These are phyloP conservation scores for Neoboletus magnificus DNA, from an alignment of 768 basidiomycete genomes.

Conservation along the genomic window DNA sequence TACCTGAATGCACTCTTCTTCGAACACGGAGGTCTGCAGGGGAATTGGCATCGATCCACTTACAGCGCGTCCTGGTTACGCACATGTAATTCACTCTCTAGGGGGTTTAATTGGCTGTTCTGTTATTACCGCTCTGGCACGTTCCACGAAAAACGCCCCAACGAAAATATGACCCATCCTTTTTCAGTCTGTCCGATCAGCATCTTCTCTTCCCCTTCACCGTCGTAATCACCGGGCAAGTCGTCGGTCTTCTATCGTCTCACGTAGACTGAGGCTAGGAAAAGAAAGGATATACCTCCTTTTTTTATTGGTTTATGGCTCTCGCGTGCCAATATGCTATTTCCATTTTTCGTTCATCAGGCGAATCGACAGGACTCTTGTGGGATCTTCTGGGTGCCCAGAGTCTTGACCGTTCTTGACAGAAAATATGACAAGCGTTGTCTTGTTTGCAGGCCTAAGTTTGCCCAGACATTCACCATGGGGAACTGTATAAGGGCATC, in stretches of 20 bases:
- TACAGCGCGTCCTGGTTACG: conserved; percentile 3
- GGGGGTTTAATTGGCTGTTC: background rate
- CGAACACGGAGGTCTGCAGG: conserved; percentile 5
- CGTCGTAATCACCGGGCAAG: background rate
- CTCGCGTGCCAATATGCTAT: background rate
- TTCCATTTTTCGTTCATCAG: background rate
- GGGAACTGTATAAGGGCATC: background rate
- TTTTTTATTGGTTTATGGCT: too few relatives aligned
- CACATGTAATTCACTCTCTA: conserved; percentile 2
- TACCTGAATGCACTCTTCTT: background rate
- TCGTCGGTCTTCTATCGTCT: conserved; percentile 6
- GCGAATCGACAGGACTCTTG: background rate
- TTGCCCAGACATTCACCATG: background rate
- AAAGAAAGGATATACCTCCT: background rate
- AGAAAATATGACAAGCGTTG: background rate
- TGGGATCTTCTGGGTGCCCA: background rate
- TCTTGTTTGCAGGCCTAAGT: background rate
- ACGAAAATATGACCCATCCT: background rate
- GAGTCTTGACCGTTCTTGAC: background rate
- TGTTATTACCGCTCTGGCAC: conserved; percentile 17
- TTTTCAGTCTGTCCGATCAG: conserved; percentile 1
- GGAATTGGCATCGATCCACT: conserved; percentile 6
- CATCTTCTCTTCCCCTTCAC: background rate
- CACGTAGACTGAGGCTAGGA: background rate
- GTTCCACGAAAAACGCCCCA: conserved; percentile 5